A percentile compares a stretch with the other conserved stretches of the same genome.
Evolutionary conservation across 2,329 filamentous ascomycete species (phyloP).

Genomic region (Bimuria novae-zelandiae): DNA sequence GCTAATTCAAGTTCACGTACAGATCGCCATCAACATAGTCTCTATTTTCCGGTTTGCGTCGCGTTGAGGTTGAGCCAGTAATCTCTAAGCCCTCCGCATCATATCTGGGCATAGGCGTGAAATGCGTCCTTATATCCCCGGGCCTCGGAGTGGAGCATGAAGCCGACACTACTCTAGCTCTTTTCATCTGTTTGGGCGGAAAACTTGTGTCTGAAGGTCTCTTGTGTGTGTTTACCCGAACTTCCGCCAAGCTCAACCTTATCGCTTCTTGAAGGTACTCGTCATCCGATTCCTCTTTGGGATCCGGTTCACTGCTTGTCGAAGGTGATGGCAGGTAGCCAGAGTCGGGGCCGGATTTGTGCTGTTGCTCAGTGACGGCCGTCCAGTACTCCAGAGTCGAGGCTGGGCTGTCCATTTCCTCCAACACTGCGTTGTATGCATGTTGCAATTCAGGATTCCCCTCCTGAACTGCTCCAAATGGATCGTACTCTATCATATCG

Average conservation of each 20-base stretch:
- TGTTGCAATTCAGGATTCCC: conserved; percentile 14
- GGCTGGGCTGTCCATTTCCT: neutral
- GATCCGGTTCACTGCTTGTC: neutral
- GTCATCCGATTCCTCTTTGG: neutral
- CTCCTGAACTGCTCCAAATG: conserved; percentile 2
- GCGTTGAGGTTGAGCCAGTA: neutral
- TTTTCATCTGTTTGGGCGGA: neutral
- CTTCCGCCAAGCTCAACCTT: neutral
- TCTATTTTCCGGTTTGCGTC: conserved; percentile 5
- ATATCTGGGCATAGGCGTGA: neutral
- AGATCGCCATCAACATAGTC: conserved; percentile 26
- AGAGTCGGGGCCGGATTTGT: neutral
- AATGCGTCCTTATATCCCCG: neutral
- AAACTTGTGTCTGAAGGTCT: neutral
- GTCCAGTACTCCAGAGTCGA: conserved; percentile 7
- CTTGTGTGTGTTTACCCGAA: neutral
- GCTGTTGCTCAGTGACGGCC: neutral
- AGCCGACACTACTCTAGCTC: neutral
- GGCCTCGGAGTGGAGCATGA: neutral
- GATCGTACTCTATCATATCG: conserved; percentile 15
- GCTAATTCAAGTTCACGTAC: conserved; percentile 12
- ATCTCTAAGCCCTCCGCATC: neutral
- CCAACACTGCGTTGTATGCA: conserved; percentile 7
- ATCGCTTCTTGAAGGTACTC: neutral
- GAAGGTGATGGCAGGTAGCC: neutral